Conservation (phyloP, 225 moss, liverwort and hornwort species). For the Bryum argenteum region DNA sequence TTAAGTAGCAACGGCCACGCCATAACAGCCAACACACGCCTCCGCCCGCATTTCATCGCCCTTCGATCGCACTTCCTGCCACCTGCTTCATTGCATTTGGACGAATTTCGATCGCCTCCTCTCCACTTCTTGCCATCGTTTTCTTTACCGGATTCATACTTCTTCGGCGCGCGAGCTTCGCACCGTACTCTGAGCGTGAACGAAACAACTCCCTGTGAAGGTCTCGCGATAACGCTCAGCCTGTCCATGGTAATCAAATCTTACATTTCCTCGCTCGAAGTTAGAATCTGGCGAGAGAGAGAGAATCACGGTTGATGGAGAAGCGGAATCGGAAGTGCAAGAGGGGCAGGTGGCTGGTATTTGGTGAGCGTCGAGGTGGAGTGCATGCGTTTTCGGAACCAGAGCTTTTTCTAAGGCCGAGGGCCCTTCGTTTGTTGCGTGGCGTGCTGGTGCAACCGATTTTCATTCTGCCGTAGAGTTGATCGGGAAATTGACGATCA, state of each 20-base stretch:
- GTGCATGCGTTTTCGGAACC: constrained; percentile 20
- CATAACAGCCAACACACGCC: constrained; percentile 48
- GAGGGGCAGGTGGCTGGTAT: constrained; percentile 29
- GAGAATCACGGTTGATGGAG: background rate
- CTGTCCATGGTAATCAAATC: constrained; percentile 35
- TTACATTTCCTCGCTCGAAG: too few relatives aligned
- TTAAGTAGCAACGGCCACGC: constrained; percentile 53
- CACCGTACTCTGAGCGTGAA: constrained; percentile 26
- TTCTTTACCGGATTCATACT: constrained; percentile 6
- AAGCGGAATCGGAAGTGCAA: constrained; percentile 5
- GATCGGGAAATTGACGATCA: constrained; percentile 25
- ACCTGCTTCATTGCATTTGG: constrained; percentile 2
- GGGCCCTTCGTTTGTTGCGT: constrained; percentile 26
- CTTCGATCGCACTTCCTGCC: constrained; percentile 31
- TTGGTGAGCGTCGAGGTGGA: background rate
- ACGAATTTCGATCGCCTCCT: constrained; percentile 29
- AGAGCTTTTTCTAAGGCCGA: background rate
- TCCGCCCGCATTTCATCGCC: constrained; percentile 39
- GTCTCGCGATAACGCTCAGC: constrained; percentile 33
- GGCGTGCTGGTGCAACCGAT: constrained; percentile 19
- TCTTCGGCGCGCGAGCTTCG: constrained; percentile 32
- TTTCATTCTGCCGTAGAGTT: constrained; percentile 1
- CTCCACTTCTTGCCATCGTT: constrained; percentile 24
- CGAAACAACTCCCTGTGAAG: constrained; percentile 31
- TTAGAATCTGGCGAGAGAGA: background rate